These are phyloP conservation scores for Trichoderma polysporum DNA, from an alignment of 2,329 filamentous ascomycete species.

Conservation along the genomic window DNA sequence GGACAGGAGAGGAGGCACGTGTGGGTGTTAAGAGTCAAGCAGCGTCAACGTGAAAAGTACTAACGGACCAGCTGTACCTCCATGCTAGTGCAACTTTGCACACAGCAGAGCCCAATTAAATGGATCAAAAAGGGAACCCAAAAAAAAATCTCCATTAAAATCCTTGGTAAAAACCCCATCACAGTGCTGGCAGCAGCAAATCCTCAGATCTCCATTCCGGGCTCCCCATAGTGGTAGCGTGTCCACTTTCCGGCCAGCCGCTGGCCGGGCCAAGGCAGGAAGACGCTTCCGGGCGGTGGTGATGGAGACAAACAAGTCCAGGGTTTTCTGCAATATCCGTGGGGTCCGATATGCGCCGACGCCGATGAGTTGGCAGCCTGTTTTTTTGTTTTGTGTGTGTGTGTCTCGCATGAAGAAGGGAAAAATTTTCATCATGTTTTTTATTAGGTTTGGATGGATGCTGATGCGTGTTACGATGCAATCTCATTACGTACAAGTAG, in stretches of 20 bases:
- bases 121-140: too few relatives aligned
- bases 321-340: not conserved
- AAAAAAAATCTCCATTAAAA: too few relatives aligned
- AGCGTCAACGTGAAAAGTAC: too few relatives aligned
- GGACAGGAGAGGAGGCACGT: not conserved
- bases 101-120: too few relatives aligned
- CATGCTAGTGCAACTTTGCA: not conserved
- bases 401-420: not conserved
- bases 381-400: not conserved
- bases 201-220: not conserved
- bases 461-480: not conserved
- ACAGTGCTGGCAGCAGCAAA: not conserved
- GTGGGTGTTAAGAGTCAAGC: not conserved
- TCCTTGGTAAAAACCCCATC: not conserved
- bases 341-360: not conserved
- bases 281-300: not conserved
- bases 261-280: not conserved
- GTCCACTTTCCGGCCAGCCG: slow-evolving; percentile 15
- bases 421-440: not conserved
- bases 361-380: slow-evolving; percentile 6
- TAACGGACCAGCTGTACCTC: too few relatives aligned
- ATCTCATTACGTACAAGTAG: not conserved
- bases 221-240: not conserved
- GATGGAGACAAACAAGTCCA: not conserved
- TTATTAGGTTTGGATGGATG: not conserved